Evolutionary conservation across 1,139 yeast genomes (phyloP).

Genomic region (Yamadazyma diddensiae): DNA sequence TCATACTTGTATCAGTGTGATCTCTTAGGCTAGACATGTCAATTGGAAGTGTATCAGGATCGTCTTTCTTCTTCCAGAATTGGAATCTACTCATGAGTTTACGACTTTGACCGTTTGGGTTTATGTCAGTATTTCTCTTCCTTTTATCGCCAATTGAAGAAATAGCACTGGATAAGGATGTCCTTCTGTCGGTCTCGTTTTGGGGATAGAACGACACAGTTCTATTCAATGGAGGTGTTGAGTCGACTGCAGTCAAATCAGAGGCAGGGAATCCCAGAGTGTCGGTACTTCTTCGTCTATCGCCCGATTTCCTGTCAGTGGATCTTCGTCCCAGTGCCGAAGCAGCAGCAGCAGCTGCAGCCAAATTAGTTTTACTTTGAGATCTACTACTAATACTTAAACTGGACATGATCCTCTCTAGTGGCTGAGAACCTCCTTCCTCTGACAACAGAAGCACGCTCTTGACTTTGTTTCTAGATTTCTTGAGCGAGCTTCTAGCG

Average conservation of each 20-base stretch:
- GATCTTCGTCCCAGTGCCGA: conserved; percentile 1
- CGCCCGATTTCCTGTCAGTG: conserved; percentile 12
- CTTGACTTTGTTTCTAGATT: conserved; percentile 51
- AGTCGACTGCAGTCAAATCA: conserved; percentile 1
- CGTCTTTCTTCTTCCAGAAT: conserved; percentile 37
- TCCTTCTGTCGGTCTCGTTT: conserved; percentile 14
- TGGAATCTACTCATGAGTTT: conserved; percentile 35
- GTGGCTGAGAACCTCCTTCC: conserved; percentile 31
- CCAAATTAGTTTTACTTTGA: conserved; percentile 18
- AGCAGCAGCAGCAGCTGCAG: conserved; percentile 1
- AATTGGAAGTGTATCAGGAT: conserved; percentile 8
- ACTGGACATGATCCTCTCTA: conserved; percentile 40
- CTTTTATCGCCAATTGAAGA: conserved; percentile 15
- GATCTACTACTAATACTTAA: conserved; percentile 34
- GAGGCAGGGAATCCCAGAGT: neutral
- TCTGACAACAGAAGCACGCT: conserved; percentile 33
- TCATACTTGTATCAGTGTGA: conserved; percentile 15
- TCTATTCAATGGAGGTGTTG: conserved; percentile 22
- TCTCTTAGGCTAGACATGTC: conserved; percentile 5
- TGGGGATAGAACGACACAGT: conserved; percentile 37
- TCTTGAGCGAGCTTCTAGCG: conserved; percentile 39
- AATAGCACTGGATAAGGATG: conserved; percentile 13
- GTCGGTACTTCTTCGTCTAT: conserved; percentile 5
- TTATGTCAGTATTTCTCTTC: conserved; percentile 6
- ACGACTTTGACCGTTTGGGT: conserved; percentile 14